These are phyloP conservation scores for Plasmodium blacklocki DNA, from an alignment of 169 alveolate genomes.

Conservation along the genomic window DNA sequence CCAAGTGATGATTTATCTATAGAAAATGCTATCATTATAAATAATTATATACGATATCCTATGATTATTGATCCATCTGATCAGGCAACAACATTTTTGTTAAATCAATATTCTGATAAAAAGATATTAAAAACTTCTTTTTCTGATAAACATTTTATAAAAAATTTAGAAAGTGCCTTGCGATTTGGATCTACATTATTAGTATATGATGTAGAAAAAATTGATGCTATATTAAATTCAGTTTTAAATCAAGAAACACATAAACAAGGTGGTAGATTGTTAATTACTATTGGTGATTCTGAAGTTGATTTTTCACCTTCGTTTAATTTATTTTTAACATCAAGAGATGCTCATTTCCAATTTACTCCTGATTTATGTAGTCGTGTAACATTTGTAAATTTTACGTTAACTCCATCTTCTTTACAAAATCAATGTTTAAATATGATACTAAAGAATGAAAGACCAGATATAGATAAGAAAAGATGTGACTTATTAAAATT, in stretches of 20 bases:
- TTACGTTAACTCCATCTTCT: slow-evolving; percentile 97
- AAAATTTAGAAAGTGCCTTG: slow-evolving; percentile 93
- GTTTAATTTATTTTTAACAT: slow-evolving; percentile 95
- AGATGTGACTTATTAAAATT: slow-evolving; percentile 94
- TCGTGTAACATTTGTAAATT: slow-evolving; percentile 97
- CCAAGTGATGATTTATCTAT: slow-evolving; percentile 97
- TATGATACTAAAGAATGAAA: slow-evolving; percentile 93
- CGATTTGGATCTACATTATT: slow-evolving; percentile 96
- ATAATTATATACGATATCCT: slow-evolving; percentile 94
- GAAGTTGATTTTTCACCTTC: slow-evolving; percentile 97
- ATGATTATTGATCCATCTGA: slow-evolving; percentile 97
- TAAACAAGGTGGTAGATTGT: slow-evolving; percentile 95
- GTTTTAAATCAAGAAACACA: slow-evolving; percentile 97
- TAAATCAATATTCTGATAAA: slow-evolving; percentile 88
- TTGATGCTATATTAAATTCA: slow-evolving; percentile 84
- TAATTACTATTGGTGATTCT: slow-evolving; percentile 96
- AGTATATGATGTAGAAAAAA: slow-evolving; percentile 96
- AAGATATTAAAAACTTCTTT: slow-evolving; percentile 90
- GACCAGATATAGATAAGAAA: slow-evolving; percentile 97
- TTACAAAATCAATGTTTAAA: slow-evolving; percentile 94
- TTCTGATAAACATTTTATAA: slow-evolving; percentile 92
- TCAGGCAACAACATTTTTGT: slow-evolving; percentile 83
- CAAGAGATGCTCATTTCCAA: slow-evolving; percentile 95
- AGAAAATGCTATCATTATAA: slow-evolving; percentile 96
- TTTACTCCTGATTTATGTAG: slow-evolving; percentile 98